phyloP scores from a whole-genome alignment of 2,329 filamentous ascomycete species.

The Epichloe sylvatica region DNA sequence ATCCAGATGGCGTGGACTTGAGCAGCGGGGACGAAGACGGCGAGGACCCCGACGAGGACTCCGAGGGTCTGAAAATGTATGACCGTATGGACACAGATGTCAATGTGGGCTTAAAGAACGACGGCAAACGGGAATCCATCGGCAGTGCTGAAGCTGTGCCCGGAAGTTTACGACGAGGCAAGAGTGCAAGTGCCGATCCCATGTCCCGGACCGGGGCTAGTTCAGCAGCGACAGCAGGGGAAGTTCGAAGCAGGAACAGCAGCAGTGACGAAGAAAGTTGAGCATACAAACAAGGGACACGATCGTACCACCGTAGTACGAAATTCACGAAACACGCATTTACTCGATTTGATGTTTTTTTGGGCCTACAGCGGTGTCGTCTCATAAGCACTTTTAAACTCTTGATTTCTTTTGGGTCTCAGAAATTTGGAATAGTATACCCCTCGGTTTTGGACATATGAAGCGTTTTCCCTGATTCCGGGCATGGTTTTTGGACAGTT shows the following conservation, averaged over 20 bases:
- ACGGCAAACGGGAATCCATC: conserved; percentile 11
- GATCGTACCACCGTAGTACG: background rate
- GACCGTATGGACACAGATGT: conserved; percentile 9
- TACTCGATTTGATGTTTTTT: background rate
- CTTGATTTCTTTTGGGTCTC: rapidly evolving
- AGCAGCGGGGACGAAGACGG: conserved; percentile 29
- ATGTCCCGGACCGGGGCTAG: conserved; percentile 17
- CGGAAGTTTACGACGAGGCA: conserved; percentile 18
- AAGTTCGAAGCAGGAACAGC: conserved; percentile 23
- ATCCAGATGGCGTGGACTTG: conserved; percentile 25
- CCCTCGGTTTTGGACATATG: background rate
- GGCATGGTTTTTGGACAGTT: background rate
- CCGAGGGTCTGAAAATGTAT: conserved; percentile 15
- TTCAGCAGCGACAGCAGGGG: conserved; percentile 28
- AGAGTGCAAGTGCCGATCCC: conserved; percentile 17
- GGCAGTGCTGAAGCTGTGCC: conserved; percentile 21
- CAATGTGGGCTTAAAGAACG: background rate
- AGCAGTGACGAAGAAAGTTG: conserved; percentile 12
- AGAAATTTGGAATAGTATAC: background rate
- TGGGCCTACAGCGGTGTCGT: background rate
- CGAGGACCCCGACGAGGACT: conserved; percentile 24
- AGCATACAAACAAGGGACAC: background rate
- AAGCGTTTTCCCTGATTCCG: background rate
- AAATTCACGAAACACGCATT: background rate
- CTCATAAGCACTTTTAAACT: too few species aligned